Conservation (phyloP, 2,329 filamentous ascomycete genomes). For the Botrytis porri region DNA sequence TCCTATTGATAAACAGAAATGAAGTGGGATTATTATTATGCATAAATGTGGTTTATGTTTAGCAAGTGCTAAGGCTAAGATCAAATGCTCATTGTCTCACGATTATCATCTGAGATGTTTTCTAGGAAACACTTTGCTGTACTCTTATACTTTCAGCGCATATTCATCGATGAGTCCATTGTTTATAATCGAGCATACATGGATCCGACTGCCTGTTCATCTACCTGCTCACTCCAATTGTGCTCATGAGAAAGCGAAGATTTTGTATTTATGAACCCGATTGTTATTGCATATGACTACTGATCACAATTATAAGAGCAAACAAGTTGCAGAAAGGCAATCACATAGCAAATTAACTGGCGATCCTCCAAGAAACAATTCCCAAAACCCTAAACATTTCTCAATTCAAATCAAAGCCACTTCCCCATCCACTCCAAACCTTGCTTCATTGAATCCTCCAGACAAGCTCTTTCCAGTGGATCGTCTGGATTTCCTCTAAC, state of each 20-base stretch:
- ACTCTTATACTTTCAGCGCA: background rate
- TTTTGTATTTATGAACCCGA: too few species aligned
- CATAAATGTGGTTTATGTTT: background rate
- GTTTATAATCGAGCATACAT: background rate
- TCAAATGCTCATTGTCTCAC: background rate
- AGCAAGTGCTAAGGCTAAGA: background rate
- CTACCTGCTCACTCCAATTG: too few species aligned
- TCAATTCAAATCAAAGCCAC: constrained; percentile 15
- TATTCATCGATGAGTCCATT: background rate
- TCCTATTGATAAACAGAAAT: background rate
- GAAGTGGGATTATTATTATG: background rate
- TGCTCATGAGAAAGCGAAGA: background rate
- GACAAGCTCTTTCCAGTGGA: constrained; percentile 37
- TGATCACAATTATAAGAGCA: too few species aligned
- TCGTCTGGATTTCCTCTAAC: constrained; percentile 42
- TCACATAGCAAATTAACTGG: background rate
- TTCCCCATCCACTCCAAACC: constrained; percentile 22
- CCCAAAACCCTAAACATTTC: background rate
- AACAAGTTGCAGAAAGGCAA: background rate
- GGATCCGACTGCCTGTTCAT: background rate
- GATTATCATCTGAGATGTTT: background rate
- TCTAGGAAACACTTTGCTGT: background rate
- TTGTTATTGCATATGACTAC: background rate
- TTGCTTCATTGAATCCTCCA: constrained; percentile 40
- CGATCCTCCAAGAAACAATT: background rate